These are phyloP conservation scores for Cytospora mali DNA, from an alignment of 2,329 filamentous ascomycete species.

Conservation along the genomic window DNA sequence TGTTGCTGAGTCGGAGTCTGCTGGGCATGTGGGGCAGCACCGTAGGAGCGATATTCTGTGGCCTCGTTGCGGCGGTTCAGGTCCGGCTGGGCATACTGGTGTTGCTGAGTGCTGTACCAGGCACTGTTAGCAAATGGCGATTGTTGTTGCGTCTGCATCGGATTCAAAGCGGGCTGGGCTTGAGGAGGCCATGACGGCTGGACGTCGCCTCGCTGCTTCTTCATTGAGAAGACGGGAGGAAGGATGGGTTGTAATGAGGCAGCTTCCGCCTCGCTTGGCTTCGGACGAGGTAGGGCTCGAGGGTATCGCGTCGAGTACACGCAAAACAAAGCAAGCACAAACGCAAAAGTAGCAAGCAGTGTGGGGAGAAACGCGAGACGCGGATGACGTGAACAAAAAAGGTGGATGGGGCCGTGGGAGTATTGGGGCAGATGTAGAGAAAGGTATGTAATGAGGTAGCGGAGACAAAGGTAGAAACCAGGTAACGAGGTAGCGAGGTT, in stretches of 20 bases:
- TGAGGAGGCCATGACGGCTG: constrained; percentile 37
- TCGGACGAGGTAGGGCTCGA: constrained; percentile 6
- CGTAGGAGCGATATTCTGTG: constrained; percentile 34
- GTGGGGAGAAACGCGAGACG: constrained; percentile 23
- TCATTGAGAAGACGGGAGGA: constrained; percentile 29
- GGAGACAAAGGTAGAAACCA: constrained; percentile 16
- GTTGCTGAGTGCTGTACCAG: constrained; percentile 49
- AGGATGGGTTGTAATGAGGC: background rate
- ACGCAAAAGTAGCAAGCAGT: constrained; percentile 12
- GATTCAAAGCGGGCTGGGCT: constrained; percentile 34
- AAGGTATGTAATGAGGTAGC: constrained; percentile 20
- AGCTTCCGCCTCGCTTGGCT: constrained; percentile 2
- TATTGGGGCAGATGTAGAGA: constrained; percentile 3
- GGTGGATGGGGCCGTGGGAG: constrained; percentile 16
- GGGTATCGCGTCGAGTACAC: constrained; percentile 19
- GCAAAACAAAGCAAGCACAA: constrained; percentile 13
- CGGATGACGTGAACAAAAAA: constrained; percentile 26
- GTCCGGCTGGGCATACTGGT: constrained; percentile 53
- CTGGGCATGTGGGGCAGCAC: constrained; percentile 27
- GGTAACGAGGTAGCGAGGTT: constrained; percentile 21
- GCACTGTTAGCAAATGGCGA: constrained; percentile 40
- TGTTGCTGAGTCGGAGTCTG: constrained; percentile 33
- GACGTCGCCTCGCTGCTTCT: constrained; percentile 31
- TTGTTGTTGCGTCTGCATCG: constrained; percentile 33
- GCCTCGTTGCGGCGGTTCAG: constrained; percentile 43